These are phyloP conservation scores for Backusella circina DNA, from an alignment of 192 early-diverging fungal species.

Conservation along the genomic window DNA sequence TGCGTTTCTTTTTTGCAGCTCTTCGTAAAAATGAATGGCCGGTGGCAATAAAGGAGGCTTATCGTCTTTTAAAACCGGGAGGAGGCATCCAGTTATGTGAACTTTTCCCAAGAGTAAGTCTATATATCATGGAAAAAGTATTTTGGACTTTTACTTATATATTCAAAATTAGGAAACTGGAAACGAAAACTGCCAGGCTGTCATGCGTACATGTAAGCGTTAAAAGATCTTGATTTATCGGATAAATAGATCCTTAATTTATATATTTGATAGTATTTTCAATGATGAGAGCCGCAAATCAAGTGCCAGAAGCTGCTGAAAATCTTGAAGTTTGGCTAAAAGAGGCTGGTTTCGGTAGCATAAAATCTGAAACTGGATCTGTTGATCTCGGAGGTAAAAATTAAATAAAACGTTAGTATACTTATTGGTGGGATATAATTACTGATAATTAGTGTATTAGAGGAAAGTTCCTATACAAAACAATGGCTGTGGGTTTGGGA, in stretches of 20 bases:
- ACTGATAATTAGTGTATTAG: background rate
- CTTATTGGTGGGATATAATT: background rate
- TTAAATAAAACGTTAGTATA: background rate
- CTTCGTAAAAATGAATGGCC: constrained; percentile 12
- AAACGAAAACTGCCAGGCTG: background rate
- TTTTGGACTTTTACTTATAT: background rate
- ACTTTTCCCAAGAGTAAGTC: background rate
- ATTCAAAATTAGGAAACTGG: background rate
- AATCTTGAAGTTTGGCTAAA: background rate
- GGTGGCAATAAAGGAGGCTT: background rate
- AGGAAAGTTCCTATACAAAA: background rate
- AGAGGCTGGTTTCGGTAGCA: background rate
- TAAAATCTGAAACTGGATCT: background rate
- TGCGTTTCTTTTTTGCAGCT: constrained; percentile 14
- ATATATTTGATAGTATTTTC: background rate
- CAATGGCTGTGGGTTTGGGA: background rate
- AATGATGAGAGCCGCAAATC: background rate
- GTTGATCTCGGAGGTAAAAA: background rate
- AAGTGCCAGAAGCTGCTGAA: background rate
- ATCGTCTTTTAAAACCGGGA: constrained; percentile 23
- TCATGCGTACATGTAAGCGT: background rate
- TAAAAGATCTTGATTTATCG: background rate
- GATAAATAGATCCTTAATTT: background rate
- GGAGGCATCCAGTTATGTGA: constrained; percentile 24
- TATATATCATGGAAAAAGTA: background rate